Evolutionary conservation across 2,329 filamentous ascomycete genomes (phyloP).

Genomic region (Sporothrix euskadiensis): DNA sequence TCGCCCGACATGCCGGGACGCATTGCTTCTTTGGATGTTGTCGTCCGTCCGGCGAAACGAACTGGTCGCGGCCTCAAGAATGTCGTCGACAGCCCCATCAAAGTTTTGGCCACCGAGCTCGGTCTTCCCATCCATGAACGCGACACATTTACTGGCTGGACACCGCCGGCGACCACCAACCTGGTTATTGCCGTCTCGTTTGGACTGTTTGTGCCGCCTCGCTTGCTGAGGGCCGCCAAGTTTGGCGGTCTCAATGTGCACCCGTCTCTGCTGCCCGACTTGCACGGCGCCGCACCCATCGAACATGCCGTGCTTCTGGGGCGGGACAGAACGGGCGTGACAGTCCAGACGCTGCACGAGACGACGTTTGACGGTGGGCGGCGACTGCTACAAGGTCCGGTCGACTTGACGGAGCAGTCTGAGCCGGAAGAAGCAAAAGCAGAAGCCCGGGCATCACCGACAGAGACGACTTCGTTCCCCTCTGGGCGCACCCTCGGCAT

Average conservation of each 20-base stretch:
- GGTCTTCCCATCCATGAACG: slow-evolving; percentile 69
- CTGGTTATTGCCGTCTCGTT: slow-evolving; percentile 92
- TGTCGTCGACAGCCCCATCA: slow-evolving; percentile 70
- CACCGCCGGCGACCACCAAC: slow-evolving; percentile 53
- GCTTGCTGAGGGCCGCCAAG: slow-evolving; percentile 67
- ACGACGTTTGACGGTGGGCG: slow-evolving; percentile 74
- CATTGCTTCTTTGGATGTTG: slow-evolving; percentile 79
- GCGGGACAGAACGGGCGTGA: slow-evolving; percentile 67
- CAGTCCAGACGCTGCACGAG: slow-evolving; percentile 82
- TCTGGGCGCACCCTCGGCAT: slow-evolving; percentile 43
- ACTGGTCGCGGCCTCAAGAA: slow-evolving; percentile 72
- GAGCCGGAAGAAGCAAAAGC: not conserved
- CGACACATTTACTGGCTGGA: slow-evolving; percentile 77
- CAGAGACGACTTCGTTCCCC: not conserved
- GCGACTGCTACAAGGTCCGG: slow-evolving; percentile 69
- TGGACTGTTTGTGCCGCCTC: slow-evolving; percentile 79
- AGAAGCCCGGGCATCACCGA: not conserved
- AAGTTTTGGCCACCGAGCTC: slow-evolving; percentile 62
- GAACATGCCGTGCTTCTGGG: slow-evolving; percentile 75
- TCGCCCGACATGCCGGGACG: slow-evolving; percentile 43
- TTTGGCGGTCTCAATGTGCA: slow-evolving; percentile 94
- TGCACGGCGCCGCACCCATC: slow-evolving; percentile 83
- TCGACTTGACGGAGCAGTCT: not conserved
- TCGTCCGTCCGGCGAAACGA: slow-evolving; percentile 77
- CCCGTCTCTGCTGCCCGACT: slow-evolving; percentile 83